Conservation (phyloP, 169 alveolate species). For the Plasmodium cynomolgi region DNA sequence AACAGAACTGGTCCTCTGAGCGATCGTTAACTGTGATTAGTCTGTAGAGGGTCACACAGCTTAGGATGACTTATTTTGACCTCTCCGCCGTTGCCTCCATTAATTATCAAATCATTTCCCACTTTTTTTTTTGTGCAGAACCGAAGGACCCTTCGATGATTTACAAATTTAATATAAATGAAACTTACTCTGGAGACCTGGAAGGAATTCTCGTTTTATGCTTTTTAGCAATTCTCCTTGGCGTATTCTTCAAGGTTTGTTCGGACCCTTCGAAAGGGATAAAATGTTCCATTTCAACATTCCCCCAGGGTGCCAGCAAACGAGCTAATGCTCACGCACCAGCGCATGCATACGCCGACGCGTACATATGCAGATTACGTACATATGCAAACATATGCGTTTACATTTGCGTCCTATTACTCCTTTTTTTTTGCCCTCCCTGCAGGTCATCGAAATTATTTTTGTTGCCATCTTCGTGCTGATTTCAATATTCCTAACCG, state of each 20-base stretch:
- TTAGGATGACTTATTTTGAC: neutral
- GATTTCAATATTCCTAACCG: slow-evolving; percentile 44
- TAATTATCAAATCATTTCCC: neutral
- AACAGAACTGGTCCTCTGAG: neutral
- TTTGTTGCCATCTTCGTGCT: slow-evolving; percentile 27
- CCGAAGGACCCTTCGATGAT: slow-evolving; percentile 61
- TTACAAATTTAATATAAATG: slow-evolving; percentile 31
- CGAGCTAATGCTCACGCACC: neutral
- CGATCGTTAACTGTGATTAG: neutral
- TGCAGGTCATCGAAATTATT: slow-evolving; percentile 38
- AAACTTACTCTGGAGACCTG: slow-evolving; percentile 45
- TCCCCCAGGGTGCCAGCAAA: neutral
- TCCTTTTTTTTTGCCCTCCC: neutral
- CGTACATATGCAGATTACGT: neutral
- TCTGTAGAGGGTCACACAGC: neutral
- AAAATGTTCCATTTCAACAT: neutral
- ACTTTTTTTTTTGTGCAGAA: slow-evolving; percentile 1
- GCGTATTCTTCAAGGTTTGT: slow-evolving; percentile 36
- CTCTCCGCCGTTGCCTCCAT: neutral
- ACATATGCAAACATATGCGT: neutral
- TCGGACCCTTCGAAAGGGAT: neutral
- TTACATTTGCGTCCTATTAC: neutral
- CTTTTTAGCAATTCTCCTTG: slow-evolving; percentile 53
- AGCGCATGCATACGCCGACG: neutral
- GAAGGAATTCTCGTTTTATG: slow-evolving; percentile 56